Evolutionary conservation across 2,329 filamentous ascomycete genomes (phyloP).

Genomic region (Aspergillus tanneri): DNA sequence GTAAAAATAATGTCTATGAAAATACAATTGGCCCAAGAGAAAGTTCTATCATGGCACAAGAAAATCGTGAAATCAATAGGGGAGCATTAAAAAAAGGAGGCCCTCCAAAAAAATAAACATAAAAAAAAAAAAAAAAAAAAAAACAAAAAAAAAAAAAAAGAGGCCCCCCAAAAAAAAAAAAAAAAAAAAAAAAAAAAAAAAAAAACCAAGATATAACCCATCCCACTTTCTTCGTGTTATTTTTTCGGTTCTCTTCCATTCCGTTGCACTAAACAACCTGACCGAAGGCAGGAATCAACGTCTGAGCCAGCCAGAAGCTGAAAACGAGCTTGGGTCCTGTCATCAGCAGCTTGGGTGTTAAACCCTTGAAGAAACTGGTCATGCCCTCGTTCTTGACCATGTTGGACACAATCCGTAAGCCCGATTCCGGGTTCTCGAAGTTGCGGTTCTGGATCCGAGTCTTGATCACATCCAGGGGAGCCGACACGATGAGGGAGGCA

Average conservation of each 20-base stretch:
- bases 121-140: neutral
- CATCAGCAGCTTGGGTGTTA: constrained; percentile 97
- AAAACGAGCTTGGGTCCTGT: constrained; percentile 98
- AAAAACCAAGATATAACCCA: constrained; percentile 14
- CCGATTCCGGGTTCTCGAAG: constrained; percentile 95
- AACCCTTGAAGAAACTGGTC: constrained; percentile 91
- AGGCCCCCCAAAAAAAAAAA: constrained; percentile 12
- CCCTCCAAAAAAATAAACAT: constrained; percentile 11
- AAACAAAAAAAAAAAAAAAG: constrained; percentile 16
- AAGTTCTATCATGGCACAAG: constrained; percentile 20
- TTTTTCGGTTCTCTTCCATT: neutral
- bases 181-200: neutral
- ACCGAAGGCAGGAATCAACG: constrained; percentile 89
- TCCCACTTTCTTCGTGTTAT: neutral
- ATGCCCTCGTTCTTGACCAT: constrained; percentile 91
- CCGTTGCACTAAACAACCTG: constrained; percentile 54
- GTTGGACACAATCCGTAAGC: constrained; percentile 84
- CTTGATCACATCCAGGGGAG: constrained; percentile 95
- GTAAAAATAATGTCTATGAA: constrained; percentile 9
- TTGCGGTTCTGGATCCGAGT: constrained; percentile 97
- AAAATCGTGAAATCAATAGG: constrained; percentile 11
- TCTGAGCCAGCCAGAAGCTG: constrained; percentile 99
- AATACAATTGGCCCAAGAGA: constrained; percentile 18
- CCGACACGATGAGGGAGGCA: constrained; percentile 93
- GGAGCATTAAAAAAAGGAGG: constrained; percentile 14